Evolutionary conservation across 768 basidiomycete species (phyloP), one percentile per base, ranked within the genome.

Genomic region (Coprinopsis cinerea): DNA sequence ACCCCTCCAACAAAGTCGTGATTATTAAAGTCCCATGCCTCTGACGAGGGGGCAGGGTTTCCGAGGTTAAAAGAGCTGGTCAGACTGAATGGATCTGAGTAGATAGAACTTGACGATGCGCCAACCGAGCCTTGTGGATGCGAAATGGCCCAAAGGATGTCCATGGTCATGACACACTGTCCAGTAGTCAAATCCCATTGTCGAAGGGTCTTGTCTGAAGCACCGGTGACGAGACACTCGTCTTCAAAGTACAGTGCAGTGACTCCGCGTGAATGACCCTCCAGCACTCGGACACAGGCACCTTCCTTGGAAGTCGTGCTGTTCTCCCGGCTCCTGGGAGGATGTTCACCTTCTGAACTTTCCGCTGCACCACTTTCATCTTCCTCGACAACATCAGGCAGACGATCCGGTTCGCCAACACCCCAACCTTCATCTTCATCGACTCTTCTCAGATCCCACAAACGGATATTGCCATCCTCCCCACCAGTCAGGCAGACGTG

Each of bases 111-210:
- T 6, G 36, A 32, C 1, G 79, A 74, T 0, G 81, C 77, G 0
- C 77, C 67, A 14, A 65, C 64, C 10, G 73, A 59, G 22, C 70
- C 62, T 32, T 84, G 76, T 2, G 92, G 83, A 67, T 98, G 95
- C 9, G 92, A 92, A 57, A 98, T 95, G 1, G 95, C 96, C 96
- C 96, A 99, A 22, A 99, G 82, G 55, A 99, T 96, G 66, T 99
- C 96, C 96, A 99, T 99, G 20, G 95, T 95, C 74, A 96, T 85
- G 40, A 98, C 86, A 67, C 96, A 99, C 73, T 98, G 96, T 5
- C 95, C 96, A 0, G 96, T 98, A 17, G 79, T 81, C 47, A 98
- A 79, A 62, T 98, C 96, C 96, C 96, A 99, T 64, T 98, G 95
- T 2, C 96, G 89, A 48, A 99, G 77, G 0, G 96, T 99, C 68